Evolutionary conservation across 2,329 filamentous ascomycete species (phyloP), one percentile per base, ranked within the genome.

Genomic region (Zasmidium citrigriseum): DNA sequence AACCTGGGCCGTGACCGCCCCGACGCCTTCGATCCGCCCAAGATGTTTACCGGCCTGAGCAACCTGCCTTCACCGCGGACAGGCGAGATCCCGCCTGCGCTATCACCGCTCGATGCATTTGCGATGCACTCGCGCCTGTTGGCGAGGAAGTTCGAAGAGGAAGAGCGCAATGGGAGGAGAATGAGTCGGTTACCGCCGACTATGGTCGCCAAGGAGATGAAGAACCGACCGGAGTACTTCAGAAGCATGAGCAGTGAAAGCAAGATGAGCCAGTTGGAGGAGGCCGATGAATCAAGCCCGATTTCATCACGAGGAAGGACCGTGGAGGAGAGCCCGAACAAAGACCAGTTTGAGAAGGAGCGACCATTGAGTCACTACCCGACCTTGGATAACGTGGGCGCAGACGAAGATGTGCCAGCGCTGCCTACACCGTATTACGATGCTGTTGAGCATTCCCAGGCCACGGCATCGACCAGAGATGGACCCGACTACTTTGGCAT

Each of bases 21-120:
- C 4, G 63, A 64, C 50, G 64, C 65, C 57, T 65, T 67, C 55
- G 59, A 64, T 21, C 69, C 67, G 41, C 67, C 68, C 23, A 62
- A 63, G 29, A 55, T 65, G 23, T 62, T 62, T 34, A 62, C 62
- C 44, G 68, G 68, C 58, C 59, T 68, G 46, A 67, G 70, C 61
- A 72, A 75, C 67, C 73, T 81, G 22, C 78, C 79, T 48, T 80
- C 79, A 58, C 79, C 80, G 44, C 77, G 78, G 56, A 72, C 76
- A n/a, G 80, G 79, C 72, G 75, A 86, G 67, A 84, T 89, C 1
- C 93, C 95, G 20, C 95, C 95, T 4, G 90, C 95, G 53, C 82
- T 98, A 57, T 98, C 95, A 7, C 95, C 95, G 11, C 84, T 99
- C 64, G 95, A 99, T 81, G 93, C 93, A 49, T 96, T 99, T 72